Evolutionary conservation across 192 early-diverging fungal genomes (phyloP).

Genomic region (Lobosporangium transversale): DNA sequence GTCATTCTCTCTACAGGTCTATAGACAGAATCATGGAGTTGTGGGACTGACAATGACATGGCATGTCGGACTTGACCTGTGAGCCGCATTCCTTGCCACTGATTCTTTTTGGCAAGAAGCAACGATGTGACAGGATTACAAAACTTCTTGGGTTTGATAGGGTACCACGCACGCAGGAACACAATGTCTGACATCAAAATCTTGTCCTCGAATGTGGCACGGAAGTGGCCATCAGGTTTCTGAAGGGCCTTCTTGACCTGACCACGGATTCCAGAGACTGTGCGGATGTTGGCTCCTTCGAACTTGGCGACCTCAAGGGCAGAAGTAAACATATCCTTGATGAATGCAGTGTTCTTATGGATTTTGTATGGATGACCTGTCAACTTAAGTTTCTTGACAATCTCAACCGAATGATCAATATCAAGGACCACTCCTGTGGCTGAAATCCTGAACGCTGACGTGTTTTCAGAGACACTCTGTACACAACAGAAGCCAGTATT

Average conservation of each 20-base stretch:
- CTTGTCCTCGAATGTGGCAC: constrained; percentile 99
- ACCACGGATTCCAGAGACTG: constrained; percentile 96
- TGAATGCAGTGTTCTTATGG: constrained; percentile 96
- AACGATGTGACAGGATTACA: constrained; percentile 98
- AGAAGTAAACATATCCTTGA: constrained; percentile 98
- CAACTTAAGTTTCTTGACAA: constrained; percentile 99
- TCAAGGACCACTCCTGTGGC: constrained; percentile 96
- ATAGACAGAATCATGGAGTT: constrained; percentile 89
- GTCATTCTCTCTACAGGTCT: constrained; percentile 80
- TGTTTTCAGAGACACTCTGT: constrained; percentile 73
- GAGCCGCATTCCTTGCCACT: constrained; percentile 90
- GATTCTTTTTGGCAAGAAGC: constrained; percentile 75
- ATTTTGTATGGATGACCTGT: constrained; percentile 95
- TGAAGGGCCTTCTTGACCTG: constrained; percentile 94
- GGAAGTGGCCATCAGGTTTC: constrained; percentile 90
- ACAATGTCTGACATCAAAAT: constrained; percentile 96
- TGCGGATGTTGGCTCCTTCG: constrained; percentile 94
- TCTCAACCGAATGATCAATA: constrained; percentile 90
- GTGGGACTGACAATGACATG: constrained; percentile 68
- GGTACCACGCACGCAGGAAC: constrained; percentile 97
- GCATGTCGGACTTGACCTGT: constrained; percentile 86
- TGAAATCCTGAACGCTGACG: constrained; percentile 87
- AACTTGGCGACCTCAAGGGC: constrained; percentile 98
- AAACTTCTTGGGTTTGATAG: constrained; percentile 92
- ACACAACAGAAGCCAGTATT: constrained; percentile 97